phyloP scores from a whole-genome alignment of 805 yeast genomes.

The Yamadazyma phyllophila region DNA sequence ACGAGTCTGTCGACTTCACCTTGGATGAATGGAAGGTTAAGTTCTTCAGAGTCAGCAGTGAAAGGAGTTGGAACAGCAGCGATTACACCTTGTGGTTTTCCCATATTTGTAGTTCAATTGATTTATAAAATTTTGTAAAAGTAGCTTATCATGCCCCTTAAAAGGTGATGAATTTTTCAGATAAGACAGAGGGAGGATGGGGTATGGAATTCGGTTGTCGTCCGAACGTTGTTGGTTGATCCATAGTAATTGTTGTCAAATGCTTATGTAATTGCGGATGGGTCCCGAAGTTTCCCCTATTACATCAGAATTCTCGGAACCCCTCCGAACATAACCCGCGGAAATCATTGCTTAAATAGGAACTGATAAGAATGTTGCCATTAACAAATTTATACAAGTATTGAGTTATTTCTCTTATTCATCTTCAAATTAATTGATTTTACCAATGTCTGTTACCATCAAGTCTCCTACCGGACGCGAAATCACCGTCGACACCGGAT shows the following conservation, averaged over 20 bases:
- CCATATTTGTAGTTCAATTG: slow-evolving; percentile 4
- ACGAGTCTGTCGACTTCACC: slow-evolving; percentile 14
- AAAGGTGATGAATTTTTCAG: neutral
- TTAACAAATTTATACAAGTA: neutral
- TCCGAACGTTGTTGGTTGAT: neutral
- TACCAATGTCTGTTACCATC: slow-evolving; percentile 10
- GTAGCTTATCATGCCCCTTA: neutral
- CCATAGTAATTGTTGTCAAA: too few species aligned
- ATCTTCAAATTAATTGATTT: neutral
- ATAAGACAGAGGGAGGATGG: neutral
- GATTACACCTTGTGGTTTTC: slow-evolving; percentile 13
- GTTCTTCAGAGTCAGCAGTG: slow-evolving; percentile 8
- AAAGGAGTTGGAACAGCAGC: slow-evolving; percentile 18
- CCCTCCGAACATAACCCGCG: neutral
- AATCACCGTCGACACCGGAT: slow-evolving; percentile 24
- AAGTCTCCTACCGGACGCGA: slow-evolving; percentile 12
- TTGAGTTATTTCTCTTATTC: neutral
- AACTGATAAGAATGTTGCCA: neutral
- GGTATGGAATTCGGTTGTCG: neutral
- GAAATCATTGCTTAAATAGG: neutral
- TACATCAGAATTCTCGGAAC: neutral
- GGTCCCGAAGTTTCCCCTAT: neutral
- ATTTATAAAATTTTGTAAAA: neutral
- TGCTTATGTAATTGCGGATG: too few species aligned
- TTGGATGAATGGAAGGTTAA: slow-evolving; percentile 10